phyloP scores from a whole-genome alignment of 2,329 filamentous ascomycete species.

The Cladophialophora yegresii region DNA sequence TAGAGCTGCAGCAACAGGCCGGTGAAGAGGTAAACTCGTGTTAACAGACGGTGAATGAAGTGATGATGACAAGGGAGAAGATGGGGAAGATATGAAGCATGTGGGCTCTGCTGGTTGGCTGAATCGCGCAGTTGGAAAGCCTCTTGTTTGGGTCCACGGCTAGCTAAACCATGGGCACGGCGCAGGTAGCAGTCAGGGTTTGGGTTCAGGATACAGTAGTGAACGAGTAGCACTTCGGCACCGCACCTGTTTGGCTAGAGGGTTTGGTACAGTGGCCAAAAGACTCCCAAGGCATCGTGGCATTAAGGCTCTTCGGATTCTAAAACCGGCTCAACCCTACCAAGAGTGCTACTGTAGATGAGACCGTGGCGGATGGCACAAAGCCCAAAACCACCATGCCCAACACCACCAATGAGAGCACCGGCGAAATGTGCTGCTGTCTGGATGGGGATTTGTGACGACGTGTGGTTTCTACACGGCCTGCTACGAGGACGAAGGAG shows the following conservation, averaged over 20 bases:
- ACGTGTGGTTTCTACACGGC: background rate
- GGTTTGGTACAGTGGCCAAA: background rate
- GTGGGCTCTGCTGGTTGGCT: conserved; percentile 13
- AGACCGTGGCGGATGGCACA: conserved; percentile 7
- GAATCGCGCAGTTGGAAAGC: conserved; percentile 2
- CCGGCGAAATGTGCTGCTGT: background rate
- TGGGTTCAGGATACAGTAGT: background rate
- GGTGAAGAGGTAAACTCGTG: background rate
- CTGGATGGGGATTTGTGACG: background rate
- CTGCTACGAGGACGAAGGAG: background rate
- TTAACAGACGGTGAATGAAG: conserved; percentile 1
- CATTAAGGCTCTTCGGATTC: conserved; percentile 8
- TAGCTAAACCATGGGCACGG: background rate
- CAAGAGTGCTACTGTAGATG: background rate
- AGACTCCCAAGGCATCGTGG: background rate
- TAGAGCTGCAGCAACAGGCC: conserved; percentile 4
- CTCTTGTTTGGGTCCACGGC: background rate
- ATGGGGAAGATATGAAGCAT: conserved; percentile 11
- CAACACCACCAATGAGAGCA: background rate
- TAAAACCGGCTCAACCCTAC: conserved; percentile 9
- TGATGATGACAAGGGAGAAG: conserved; percentile 7
- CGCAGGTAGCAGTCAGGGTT: background rate
- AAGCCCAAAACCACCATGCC: background rate
- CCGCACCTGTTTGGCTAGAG: conserved; percentile 5
- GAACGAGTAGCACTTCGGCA: conserved; percentile 8